Evolutionary conservation across 2,329 filamentous ascomycete genomes (phyloP), one percentile per base, ranked within the genome.

Genomic region (Xylaria multiplex): DNA sequence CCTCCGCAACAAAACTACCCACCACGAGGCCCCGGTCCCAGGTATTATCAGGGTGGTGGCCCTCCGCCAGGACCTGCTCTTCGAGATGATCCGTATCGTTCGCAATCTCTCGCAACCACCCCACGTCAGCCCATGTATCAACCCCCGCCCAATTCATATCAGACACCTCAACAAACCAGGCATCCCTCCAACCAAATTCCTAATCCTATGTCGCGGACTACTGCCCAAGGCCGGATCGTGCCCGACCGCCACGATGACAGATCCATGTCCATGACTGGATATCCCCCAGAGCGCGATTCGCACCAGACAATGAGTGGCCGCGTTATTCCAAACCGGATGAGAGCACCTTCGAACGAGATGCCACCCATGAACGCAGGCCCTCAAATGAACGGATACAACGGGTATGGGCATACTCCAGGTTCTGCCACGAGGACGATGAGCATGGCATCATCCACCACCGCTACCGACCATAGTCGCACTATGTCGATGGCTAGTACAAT

Each of bases 401-500:
- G 79, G 0, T 83, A 83, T 69, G 69, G 79, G 22, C 78, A 81
- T 62, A 79, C 82, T 30, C 86, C 83, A 37, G 88, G 84, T 64
- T 80, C 81, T 16, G 85, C 87, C 72, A 88, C 85, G 53, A 84
- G 85, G 68, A 87, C 86, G n/a, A 84, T 86, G 59, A 89, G 86
- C 71, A 88, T 89, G 84, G 82, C 83, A 40, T 89, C 86, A 6
- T 87, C 87, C 11, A 82, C 77, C 32, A 80, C 80, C 40, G 76
- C 77, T 24, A 71, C 74, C 45, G 83, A 87, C 69, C 83, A 83
- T 72, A 79, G 77, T 59, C 85, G 94, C 64, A 91, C 93, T 49
- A 94, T 97, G 89, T 97, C 93, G 1, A 97, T 97, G 92, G 93
- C 94, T 37, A 97, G 93, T 24, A 94, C 91, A 8, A 85, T 93